These are phyloP conservation scores for Anaeromyces robustus DNA, from an alignment of 192 early-diverging fungal genomes.

Conservation along the genomic window DNA sequence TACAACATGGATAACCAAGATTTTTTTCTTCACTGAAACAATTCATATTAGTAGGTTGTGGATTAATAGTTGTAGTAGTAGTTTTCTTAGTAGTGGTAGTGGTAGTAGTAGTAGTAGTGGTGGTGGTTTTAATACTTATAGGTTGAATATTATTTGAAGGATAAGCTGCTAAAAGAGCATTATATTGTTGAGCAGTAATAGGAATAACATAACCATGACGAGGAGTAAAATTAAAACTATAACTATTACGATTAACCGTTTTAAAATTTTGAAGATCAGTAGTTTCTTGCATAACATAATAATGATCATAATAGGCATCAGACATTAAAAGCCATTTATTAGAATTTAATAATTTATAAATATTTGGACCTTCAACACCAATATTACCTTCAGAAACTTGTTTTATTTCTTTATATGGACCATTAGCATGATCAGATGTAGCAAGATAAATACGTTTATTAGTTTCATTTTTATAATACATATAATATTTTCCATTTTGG, in stretches of 20 bases:
- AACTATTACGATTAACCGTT: not conserved
- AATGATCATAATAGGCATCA: not conserved
- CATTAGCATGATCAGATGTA: not conserved
- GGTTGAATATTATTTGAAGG: not conserved
- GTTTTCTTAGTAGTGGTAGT: not conserved
- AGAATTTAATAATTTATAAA: not conserved
- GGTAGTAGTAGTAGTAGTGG: not conserved
- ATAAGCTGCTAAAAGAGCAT: not conserved
- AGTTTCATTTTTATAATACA: not conserved
- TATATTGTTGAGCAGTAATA: not conserved
- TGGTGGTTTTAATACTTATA: not conserved
- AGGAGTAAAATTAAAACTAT: not conserved
- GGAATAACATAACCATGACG: not conserved
- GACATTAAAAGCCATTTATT: not conserved
- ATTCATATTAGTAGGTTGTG: not conserved
- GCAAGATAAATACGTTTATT: not conserved
- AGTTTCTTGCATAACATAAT: not conserved
- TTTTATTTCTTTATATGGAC: not conserved
- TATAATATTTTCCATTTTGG: not conserved
- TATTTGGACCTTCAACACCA: not conserved
- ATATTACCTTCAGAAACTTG: not conserved
- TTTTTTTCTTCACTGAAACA: not conserved
- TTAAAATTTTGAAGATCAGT: not conserved
- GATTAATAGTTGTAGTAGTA: not conserved
- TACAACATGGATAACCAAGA: not conserved